Percentiles rank a stretch among this genome's conserved stretches.
phyloP scores from a whole-genome alignment of 1,139 yeast genomes.

The Magnusiomyces ingens region DNA sequence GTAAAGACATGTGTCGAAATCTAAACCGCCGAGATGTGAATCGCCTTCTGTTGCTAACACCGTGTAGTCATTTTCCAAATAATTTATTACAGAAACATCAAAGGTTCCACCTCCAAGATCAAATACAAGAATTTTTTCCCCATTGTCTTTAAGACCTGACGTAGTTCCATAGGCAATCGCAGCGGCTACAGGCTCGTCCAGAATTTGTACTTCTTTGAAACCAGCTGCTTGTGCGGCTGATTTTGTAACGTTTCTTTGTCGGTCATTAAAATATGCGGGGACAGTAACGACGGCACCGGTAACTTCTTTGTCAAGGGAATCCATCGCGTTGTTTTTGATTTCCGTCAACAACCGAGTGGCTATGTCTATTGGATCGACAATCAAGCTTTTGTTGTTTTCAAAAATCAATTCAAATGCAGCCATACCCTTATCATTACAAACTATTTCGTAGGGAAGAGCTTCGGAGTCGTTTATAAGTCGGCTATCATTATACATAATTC shows the following conservation, averaged over 20 bases:
- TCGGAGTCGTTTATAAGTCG: conserved; percentile 75
- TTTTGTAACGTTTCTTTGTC: conserved; percentile 97
- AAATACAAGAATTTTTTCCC: conserved; percentile 61
- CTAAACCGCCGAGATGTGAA: conserved; percentile 99
- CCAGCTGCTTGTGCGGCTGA: conserved; percentile 98
- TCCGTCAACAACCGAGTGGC: conserved; percentile 86
- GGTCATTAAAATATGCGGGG: conserved; percentile 96
- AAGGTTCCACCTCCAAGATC: conserved; percentile 98
- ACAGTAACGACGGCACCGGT: conserved; percentile 95
- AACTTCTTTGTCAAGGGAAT: conserved; percentile 55
- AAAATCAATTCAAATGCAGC: too few relatives aligned
- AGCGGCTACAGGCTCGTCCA: conserved; percentile 97
- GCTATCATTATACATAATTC: conserved; percentile 67
- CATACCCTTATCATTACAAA: too few relatives aligned
- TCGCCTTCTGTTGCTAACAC: conserved; percentile 99
- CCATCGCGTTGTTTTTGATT: conserved; percentile 92
- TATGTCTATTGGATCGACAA: conserved; percentile 70
- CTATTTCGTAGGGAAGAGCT: conserved; percentile 49
- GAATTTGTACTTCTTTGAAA: conserved; percentile 85
- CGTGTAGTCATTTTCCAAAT: conserved; percentile 98
- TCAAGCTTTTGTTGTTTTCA: conserved; percentile 31
- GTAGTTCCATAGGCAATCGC: conserved; percentile 97
- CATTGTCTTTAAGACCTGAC: too few relatives aligned
- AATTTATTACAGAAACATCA: conserved; percentile 92
- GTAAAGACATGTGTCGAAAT: conserved; percentile 92